Percentiles rank a stretch among this genome's conserved stretches.
Evolutionary conservation across 2,329 filamentous ascomycete genomes (phyloP).

Genomic region (Falciphora oryzae): DNA sequence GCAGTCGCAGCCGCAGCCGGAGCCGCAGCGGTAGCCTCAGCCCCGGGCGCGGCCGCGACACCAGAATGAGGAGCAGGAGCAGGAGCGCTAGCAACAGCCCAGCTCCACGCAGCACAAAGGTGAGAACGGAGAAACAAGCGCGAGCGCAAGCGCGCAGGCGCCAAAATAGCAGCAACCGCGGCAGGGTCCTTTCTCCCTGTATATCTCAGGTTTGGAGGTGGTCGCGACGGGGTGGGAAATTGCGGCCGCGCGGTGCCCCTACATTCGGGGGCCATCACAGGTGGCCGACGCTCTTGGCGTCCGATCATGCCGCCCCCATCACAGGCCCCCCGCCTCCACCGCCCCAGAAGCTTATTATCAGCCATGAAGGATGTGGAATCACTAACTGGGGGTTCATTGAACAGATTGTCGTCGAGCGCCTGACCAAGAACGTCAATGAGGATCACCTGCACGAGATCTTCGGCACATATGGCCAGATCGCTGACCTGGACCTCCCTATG

Average conservation of each 20-base stretch:
- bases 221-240: not conserved
- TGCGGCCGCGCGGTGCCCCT: not conserved
- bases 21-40: slow-evolving; percentile 25
- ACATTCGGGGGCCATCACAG: not conserved
- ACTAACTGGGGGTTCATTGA: slow-evolving; percentile 7
- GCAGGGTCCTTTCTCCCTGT: not conserved
- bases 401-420: slow-evolving; percentile 90
- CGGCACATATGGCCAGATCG: slow-evolving; percentile 76
- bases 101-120: slow-evolving; percentile 46
- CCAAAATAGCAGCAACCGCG: not conserved
- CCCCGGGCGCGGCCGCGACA: slow-evolving; percentile 26
- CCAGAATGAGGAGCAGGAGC: slow-evolving; percentile 17
- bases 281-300: not conserved
- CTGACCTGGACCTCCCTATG: slow-evolving; percentile 83
- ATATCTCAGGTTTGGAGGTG: not conserved
- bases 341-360: not conserved
- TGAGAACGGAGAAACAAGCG: slow-evolving; percentile 19
- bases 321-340: not conserved
- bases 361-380: not conserved
- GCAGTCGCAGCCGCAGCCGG: slow-evolving; percentile 22
- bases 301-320: not conserved
- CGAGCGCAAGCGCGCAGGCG: too few relatives aligned
- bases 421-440: slow-evolving; percentile 92
- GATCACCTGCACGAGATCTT: slow-evolving; percentile 89
- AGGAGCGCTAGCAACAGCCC: slow-evolving; percentile 32